Base-by-base conservation (phyloP, 768 basidiomycete species). In the Collybia mongolica region DNA sequence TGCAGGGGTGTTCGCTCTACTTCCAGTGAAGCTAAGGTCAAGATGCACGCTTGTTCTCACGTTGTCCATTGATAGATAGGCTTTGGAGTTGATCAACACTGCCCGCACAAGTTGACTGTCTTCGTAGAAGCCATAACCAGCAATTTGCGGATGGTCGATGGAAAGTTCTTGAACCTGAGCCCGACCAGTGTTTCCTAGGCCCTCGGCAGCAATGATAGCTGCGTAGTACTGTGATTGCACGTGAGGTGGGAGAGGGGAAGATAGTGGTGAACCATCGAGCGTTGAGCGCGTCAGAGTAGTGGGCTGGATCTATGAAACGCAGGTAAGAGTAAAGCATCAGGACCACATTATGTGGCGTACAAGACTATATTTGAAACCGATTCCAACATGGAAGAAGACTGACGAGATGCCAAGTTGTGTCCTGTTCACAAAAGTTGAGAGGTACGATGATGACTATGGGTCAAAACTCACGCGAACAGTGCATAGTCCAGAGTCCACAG, bases 281-380 rank as follows among this genome's bases (percentile, higher is more conserved):
- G 72, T 83, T 1, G 83, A 86, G 14, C 76, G 70, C 36, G 80
- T 80, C 39, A 88, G 66, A 1, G 79, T 69, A 29, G 71, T 61
- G 3, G 86, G 87, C 64, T 88, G 86, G 42, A 89, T 75, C 86
- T 87, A 44, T 3, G 38, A 24, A 8, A 42, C 9, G 5, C 29
- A 53, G 24, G 15, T 26, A 15, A 37, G 45, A 39, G 7, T 20
- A 18, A 35, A 20, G n/a, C 23, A 17, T 14, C 12, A 15, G 29
- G 1, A 24, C n/a, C 20, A 19, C 6, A 32, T 11, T 32, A 14
- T 32, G 32, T 5, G 46, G 53, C 67, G 47, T 49, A 82, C 85
- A 46, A 86, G 68, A 59, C 80, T 83, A 58, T 87, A 88, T 65
- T 88, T 88, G 67, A 75, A 88, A 0, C 86, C 86, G 46, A 88